Evolutionary conservation across 306 rosid genomes (phyloP).

Genomic region (Hippophae gyantsensis): DNA sequence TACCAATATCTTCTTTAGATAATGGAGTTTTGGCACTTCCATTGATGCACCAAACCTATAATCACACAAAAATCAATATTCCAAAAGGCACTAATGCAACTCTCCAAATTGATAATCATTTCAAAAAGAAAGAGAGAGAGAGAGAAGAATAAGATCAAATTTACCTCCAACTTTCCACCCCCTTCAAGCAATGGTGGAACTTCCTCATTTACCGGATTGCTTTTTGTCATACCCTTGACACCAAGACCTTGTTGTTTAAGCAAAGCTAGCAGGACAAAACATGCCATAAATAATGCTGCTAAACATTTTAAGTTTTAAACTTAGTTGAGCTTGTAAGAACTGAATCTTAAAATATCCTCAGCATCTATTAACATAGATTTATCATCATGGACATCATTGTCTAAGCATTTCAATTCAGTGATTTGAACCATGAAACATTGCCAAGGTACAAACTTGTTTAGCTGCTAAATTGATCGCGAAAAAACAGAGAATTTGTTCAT

Average conservation of each 20-base stretch:
- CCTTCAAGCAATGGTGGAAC: constrained; percentile 97
- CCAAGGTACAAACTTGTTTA: no score
- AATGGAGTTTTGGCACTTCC: constrained; percentile 82
- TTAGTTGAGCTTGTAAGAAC: constrained; percentile 18
- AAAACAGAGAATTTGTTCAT: no score
- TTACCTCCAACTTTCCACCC: constrained; percentile 95
- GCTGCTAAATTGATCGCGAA: no score
- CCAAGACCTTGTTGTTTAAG: constrained; percentile 99
- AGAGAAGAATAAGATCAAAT: constrained; percentile 12
- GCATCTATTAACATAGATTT: no score
- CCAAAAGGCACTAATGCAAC: constrained; percentile 1
- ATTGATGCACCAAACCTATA: constrained; percentile 87
- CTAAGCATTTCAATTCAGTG: no score
- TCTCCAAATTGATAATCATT: constrained; percentile 3
- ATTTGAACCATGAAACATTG: no score
- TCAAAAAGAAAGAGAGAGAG: constrained; percentile 7
- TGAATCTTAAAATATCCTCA: background rate
- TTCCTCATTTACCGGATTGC: constrained; percentile 68
- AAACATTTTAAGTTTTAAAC: constrained; percentile 1
- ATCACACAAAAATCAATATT: constrained; percentile 11
- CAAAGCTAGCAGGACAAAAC: constrained; percentile 53
- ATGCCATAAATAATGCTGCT: constrained; percentile 13
- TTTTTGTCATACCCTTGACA: constrained; percentile 75
- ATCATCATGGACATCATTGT: no score
- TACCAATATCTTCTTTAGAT: constrained; percentile 72